Conservation (phyloP, 768 basidiomycete genomes). For the Phaeotremella skinneri region DNA sequence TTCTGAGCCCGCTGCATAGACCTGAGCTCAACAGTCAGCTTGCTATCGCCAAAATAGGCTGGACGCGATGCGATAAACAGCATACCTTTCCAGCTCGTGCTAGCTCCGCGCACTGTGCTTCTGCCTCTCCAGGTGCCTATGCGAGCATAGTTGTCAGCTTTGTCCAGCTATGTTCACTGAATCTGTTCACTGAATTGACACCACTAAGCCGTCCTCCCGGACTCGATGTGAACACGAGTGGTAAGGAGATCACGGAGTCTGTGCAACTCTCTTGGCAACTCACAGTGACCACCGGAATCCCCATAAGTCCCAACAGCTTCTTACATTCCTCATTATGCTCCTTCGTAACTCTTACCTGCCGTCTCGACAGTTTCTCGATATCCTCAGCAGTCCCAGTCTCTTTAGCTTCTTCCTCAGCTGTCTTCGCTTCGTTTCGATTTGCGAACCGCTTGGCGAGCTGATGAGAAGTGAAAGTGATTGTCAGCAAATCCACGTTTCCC, state of each 20-base stretch:
- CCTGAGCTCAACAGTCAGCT: conserved; percentile 51
- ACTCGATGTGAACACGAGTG: background rate
- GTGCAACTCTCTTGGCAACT: too few species aligned
- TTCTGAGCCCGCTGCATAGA: conserved; percentile 96
- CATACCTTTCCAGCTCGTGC: conserved; percentile 88
- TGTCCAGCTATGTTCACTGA: background rate
- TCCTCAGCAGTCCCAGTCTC: conserved; percentile 92
- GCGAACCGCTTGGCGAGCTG: conserved; percentile 97
- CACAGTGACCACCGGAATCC: conserved; percentile 90
- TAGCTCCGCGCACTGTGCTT: conserved; percentile 97
- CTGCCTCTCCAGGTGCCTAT: conserved; percentile 96
- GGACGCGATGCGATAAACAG: background rate
- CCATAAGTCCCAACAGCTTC: conserved; percentile 84
- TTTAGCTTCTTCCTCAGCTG: conserved; percentile 92
- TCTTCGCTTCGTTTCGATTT: conserved; percentile 84
- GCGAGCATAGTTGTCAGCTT: conserved; percentile 14
- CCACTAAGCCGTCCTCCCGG: background rate
- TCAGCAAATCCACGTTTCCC: background rate
- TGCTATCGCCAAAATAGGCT: background rate
- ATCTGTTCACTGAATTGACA: background rate
- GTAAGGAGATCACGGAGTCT: too few species aligned
- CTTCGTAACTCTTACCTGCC: conserved; percentile 89
- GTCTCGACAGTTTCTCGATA: conserved; percentile 79
- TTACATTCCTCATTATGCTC: conserved; percentile 97
- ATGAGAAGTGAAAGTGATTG: background rate